Evolutionary conservation across 495 filamentous ascomycete genomes (phyloP).

Genomic region (Aspergillus coremiiformis): DNA sequence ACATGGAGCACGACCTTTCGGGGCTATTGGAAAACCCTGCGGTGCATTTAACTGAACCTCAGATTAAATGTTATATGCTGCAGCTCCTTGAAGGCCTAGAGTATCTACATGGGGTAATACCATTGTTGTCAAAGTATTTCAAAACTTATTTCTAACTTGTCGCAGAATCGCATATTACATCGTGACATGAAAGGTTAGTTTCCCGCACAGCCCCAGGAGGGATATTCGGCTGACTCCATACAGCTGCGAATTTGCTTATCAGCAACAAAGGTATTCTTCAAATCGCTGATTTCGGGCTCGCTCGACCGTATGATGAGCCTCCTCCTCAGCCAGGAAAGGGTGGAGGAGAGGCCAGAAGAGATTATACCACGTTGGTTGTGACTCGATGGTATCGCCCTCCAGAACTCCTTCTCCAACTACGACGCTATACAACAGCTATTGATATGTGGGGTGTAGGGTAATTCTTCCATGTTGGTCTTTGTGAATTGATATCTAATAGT

Average conservation of each 20-base stretch:
- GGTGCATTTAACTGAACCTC: slow-evolving; percentile 74
- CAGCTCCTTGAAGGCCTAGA: slow-evolving; percentile 84
- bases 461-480: slow-evolving; percentile 15
- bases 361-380: slow-evolving; percentile 92
- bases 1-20: slow-evolving; percentile 98
- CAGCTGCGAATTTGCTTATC: slow-evolving; percentile 91
- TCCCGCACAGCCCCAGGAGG: not conserved
- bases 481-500: slow-evolving; percentile 10
- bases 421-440: slow-evolving; percentile 88
- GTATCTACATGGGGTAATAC: slow-evolving; percentile 72
- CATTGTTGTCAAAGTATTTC: not conserved
- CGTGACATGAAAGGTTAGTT: slow-evolving; percentile 83
- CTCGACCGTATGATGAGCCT: slow-evolving; percentile 84
- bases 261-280: slow-evolving; percentile 90
- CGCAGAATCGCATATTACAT: slow-evolving; percentile 73
- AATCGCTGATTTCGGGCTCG: slow-evolving; percentile 95
- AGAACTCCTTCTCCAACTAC: slow-evolving; percentile 80
- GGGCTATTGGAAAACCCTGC: slow-evolving; percentile 91
- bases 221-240: slow-evolving; percentile 19
- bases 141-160: slow-evolving; percentile 10
- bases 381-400: slow-evolving; percentile 97
- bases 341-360: slow-evolving; percentile 74
- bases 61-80: slow-evolving; percentile 97
- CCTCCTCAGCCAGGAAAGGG: slow-evolving; percentile 72
- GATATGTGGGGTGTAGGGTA: slow-evolving; percentile 98